Base-by-base conservation (phyloP, 2,329 filamentous ascomycete genomes). In the Colletotrichum paranaense region DNA sequence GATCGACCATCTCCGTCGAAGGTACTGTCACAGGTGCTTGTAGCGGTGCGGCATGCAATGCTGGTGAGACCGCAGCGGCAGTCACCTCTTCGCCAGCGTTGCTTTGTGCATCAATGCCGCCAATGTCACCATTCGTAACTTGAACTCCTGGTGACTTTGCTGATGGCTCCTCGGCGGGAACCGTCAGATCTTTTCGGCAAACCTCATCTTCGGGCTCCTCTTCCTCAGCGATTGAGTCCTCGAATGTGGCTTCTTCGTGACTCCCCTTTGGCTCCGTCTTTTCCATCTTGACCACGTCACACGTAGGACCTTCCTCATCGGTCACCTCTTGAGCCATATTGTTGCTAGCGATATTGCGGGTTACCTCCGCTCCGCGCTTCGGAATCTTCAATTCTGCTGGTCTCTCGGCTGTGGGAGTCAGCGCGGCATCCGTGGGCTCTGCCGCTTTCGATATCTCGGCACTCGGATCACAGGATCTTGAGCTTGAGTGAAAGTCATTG, bases 401-500 rank as follows among this genome's bases (percentile, higher is more conserved):
- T 28, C 46, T 14, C 12, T 58, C 56, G 16, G 24, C 46, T 4
- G 16, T 28, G 7, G 28, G 26, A 14, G n/a, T 22, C 12, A 24
- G 6, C 22, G 49, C 32, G 24, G 64, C 46, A 35, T 24, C 46
- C 24, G 14, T 46, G 9, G 42, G 46, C 19, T 73, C 71, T 28
- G 9, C 30, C 2, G 56, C 55, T 24, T 19, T 57, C 22, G 60
- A 24, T 26, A 67, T 65, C 7, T 70, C 67, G 19, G 32, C 22
- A 60, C 67, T 73, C 28, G 55, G 58, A 22, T 55, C 71, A 32
- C 71, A 55, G 14, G 67, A 71, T 32, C 57, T 32, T 5, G 60
- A 62, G 38, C 35, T 71, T 24, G 62, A 56, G 16, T 66, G 71
- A 16, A 73, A 28, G 19, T 73, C 71, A n/a, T 38, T 73, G 24